Conservation (phyloP, 495 filamentous ascomycete genomes). For the Penicillium odoratum region DNA sequence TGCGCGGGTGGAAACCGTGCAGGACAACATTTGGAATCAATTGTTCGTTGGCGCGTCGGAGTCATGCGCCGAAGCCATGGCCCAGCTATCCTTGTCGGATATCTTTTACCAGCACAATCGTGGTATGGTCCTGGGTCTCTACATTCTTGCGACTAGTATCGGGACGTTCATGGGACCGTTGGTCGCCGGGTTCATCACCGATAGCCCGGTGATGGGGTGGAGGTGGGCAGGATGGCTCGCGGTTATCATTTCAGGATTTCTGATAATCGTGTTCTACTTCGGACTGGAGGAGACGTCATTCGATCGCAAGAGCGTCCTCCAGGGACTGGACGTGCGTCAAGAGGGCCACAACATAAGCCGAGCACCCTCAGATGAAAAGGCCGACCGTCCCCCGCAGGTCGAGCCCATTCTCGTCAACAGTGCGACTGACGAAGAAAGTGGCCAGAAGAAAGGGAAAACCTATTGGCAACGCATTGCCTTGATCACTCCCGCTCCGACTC, state of each 20-base stretch:
- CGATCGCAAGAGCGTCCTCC: slow-evolving; percentile 20
- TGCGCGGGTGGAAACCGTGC: slow-evolving; percentile 13
- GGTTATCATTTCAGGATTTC: slow-evolving; percentile 27
- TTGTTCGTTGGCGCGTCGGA: slow-evolving; percentile 31
- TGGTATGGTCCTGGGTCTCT: slow-evolving; percentile 26
- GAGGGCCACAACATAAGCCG: neutral
- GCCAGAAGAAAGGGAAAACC: slow-evolving; percentile 20
- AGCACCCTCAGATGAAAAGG: slow-evolving; percentile 7
- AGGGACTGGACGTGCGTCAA: slow-evolving; percentile 8
- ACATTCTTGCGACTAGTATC: slow-evolving; percentile 31
- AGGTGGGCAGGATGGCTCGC: slow-evolving; percentile 35
- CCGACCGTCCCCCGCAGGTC: neutral
- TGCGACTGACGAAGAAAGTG: slow-evolving; percentile 13
- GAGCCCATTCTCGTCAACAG: neutral
- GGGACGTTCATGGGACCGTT: slow-evolving; percentile 36
- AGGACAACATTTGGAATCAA: slow-evolving; percentile 30
- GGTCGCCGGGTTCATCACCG: slow-evolving; percentile 29
- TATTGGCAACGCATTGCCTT: slow-evolving; percentile 31
- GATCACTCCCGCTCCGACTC: slow-evolving; percentile 28
- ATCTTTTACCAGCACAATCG: slow-evolving; percentile 30
- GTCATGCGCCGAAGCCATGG: slow-evolving; percentile 29
- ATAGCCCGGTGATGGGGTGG: slow-evolving; percentile 24
- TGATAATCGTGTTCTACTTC: slow-evolving; percentile 26
- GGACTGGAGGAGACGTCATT: slow-evolving; percentile 30
- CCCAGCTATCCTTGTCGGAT: slow-evolving; percentile 30